Conservation (phyloP, 257 asterid genomes). For the Nicotiana noctiflora region DNA sequence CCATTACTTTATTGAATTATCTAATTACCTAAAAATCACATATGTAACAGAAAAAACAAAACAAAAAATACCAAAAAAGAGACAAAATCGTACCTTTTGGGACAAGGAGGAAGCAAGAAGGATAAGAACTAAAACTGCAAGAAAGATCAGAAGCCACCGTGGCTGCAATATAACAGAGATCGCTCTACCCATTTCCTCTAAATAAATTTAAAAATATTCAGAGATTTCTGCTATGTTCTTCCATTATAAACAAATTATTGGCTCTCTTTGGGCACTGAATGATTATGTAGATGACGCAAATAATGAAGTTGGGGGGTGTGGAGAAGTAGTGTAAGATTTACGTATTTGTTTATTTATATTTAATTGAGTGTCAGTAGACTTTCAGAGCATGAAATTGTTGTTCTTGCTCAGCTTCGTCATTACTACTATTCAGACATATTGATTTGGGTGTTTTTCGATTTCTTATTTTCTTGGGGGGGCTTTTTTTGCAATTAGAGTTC, state of each 20-base stretch:
- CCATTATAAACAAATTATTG: background rate
- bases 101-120: constrained; percentile 48
- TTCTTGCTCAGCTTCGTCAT: background rate
- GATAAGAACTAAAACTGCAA: constrained; percentile 40
- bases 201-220: constrained; percentile 15
- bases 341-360: background rate
- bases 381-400: constrained; percentile 11
- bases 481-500: background rate
- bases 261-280: background rate
- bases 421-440: background rate
- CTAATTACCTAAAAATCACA: background rate
- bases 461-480: background rate
- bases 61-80: background rate
- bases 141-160: constrained; percentile 43
- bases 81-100: constrained; percentile 32
- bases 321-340: background rate
- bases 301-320: background rate
- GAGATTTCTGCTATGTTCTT: background rate
- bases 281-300: background rate
- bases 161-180: constrained; percentile 68
- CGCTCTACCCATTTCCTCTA: constrained; percentile 58
- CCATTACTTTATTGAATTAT: background rate
- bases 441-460: background rate
- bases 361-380: constrained; percentile 2
- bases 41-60: background rate